These are phyloP conservation scores for Klebsormidium nitens DNA, from an alignment of 139 green algal genomes.

Conservation along the genomic window DNA sequence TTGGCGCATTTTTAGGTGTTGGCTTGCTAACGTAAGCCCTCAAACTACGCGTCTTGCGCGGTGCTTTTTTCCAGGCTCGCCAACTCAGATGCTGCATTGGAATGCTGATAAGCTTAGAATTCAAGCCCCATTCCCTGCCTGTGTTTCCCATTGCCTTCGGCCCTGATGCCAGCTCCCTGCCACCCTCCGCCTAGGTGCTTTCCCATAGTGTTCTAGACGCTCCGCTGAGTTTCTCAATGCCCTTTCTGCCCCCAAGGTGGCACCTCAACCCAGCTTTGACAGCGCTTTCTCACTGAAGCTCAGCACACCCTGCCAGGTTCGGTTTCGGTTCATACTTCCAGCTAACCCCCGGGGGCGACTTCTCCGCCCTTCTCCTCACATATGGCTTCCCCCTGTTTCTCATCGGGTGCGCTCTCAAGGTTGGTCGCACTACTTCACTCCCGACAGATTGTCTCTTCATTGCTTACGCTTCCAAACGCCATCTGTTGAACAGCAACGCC, in stretches of 20 bases:
- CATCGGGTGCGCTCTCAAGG: conserved; percentile 86
- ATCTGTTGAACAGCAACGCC: background rate
- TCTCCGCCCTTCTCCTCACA: conserved; percentile 87
- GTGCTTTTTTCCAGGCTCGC: too few relatives aligned
- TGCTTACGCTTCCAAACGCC: too few relatives aligned
- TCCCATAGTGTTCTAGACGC: too few relatives aligned
- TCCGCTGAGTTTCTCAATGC: too few relatives aligned
- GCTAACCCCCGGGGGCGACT: conserved; percentile 76
- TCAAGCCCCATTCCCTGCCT: background rate
- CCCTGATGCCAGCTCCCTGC: background rate
- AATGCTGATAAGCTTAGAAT: conserved; percentile 4
- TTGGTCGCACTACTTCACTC: conserved; percentile 30
- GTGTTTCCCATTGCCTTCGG: background rate
- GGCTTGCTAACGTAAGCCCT: conserved; percentile 31
- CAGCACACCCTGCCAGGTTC: conserved; percentile 13
- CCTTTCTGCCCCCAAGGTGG: background rate
- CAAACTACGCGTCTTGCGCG: background rate
- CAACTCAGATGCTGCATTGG: background rate
- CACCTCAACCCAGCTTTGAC: background rate
- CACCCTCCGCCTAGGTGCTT: too few relatives aligned
- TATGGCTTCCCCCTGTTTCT: conserved; percentile 95
- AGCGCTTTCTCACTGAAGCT: background rate
- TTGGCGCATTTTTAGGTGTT: conserved; percentile 40
- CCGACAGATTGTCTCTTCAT: background rate
- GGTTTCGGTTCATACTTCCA: conserved; percentile 80